Percentiles rank a stretch among this genome's conserved stretches.
Conservation (phyloP, 768 basidiomycete species). For the Pleurotus eryngii region DNA sequence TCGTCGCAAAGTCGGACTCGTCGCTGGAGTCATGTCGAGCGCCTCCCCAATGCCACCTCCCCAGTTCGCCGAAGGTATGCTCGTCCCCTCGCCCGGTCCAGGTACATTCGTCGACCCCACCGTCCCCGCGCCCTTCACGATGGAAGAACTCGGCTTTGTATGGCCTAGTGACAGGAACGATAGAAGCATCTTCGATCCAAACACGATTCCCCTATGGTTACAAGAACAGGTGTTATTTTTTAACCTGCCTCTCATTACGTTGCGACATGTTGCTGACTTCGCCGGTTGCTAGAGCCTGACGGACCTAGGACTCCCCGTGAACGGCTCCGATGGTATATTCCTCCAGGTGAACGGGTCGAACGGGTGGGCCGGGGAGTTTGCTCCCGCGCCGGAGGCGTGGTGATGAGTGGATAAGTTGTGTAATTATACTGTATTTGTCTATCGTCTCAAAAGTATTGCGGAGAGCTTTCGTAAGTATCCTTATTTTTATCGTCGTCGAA, state of each 20-base stretch:
- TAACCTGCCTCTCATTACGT: not conserved
- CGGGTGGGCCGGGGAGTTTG: conserved; percentile 76
- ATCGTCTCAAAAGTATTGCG: no score
- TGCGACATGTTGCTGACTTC: not conserved
- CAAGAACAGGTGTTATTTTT: conserved; percentile 68
- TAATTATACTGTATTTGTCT: no score
- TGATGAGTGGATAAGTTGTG: conserved; percentile 31
- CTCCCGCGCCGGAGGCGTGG: conserved; percentile 82
- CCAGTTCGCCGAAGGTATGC: conserved; percentile 51
- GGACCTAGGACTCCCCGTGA: conserved; percentile 88
- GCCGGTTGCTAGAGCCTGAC: conserved; percentile 60
- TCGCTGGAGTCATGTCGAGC: conserved; percentile 44
- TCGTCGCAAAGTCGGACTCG: conserved; percentile 79
- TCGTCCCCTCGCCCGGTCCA: conserved; percentile 44
- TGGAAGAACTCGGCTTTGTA: conserved; percentile 81
- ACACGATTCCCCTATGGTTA: conserved; percentile 85
- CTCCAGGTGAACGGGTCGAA: conserved; percentile 66
- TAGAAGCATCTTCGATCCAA: conserved; percentile 68
- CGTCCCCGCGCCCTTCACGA: conserved; percentile 64
- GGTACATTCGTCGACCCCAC: conserved; percentile 42
- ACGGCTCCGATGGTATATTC: conserved; percentile 91
- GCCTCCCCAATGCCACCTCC: conserved; percentile 51
- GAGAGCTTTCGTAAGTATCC: no score
- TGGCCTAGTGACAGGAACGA: conserved; percentile 64
- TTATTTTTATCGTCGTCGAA: not conserved